phyloP scores from a whole-genome alignment of 1,139 yeast species.

The Yamadazyma taylorii region DNA sequence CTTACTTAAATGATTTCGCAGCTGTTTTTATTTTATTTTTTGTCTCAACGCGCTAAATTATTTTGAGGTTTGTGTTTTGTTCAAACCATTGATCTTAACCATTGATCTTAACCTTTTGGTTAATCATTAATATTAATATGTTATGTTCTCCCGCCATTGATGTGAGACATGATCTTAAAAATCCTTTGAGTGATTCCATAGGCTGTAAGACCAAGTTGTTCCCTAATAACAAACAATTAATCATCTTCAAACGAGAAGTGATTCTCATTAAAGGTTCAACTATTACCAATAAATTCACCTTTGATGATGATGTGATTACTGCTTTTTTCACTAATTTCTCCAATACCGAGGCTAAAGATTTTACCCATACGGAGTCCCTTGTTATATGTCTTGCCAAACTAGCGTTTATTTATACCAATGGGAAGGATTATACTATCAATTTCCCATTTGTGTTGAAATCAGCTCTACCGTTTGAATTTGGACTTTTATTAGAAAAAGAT shows the following conservation, averaged over 20 bases:
- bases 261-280: constrained; percentile 44
- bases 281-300: constrained; percentile 49
- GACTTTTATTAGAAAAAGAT: constrained; percentile 60
- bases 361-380: constrained; percentile 20
- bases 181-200: constrained; percentile 5
- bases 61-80: too few relatives aligned
- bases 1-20: neutral
- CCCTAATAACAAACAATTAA: constrained; percentile 30
- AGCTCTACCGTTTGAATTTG: constrained; percentile 62
- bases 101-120: too few relatives aligned
- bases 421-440: constrained; percentile 56
- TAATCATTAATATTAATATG: neutral
- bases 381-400: constrained; percentile 53
- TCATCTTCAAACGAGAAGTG: constrained; percentile 24
- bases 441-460: constrained; percentile 61
- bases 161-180: constrained; percentile 7
- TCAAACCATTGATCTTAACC: too few relatives aligned
- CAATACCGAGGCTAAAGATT: constrained; percentile 8
- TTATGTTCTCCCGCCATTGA: constrained; percentile 12
- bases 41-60: too few relatives aligned
- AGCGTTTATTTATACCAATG: constrained; percentile 60
- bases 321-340: constrained; percentile 51
- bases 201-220: constrained; percentile 22
- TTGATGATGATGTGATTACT: constrained; percentile 45
- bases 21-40: neutral